These are phyloP conservation scores for Gossypium ekmanianum DNA, from an alignment of 345 rosid species.

Conservation along the genomic window DNA sequence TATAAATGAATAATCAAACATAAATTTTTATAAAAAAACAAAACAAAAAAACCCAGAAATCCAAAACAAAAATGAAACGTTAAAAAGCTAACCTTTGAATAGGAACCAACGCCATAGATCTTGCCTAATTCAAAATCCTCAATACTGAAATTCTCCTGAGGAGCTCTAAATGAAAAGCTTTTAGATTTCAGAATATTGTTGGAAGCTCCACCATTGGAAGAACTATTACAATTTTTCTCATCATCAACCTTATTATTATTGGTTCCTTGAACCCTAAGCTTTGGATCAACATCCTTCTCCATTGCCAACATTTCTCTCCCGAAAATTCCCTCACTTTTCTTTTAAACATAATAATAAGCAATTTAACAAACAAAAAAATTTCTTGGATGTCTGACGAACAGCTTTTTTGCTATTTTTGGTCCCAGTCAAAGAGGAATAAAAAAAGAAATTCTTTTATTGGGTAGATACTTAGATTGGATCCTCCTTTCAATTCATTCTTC, in stretches of 20 bases:
- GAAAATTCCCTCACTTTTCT: conserved; percentile 4
- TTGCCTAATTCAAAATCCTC: conserved; percentile 95
- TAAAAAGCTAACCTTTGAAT: conserved; percentile 65
- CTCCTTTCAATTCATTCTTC: conserved; percentile 26
- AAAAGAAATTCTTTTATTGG: conserved; percentile 12
- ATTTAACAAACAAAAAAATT: too few relatives aligned
- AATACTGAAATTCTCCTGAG: conserved; percentile 87
- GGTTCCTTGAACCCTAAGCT: conserved; percentile 65
- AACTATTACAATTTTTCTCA: conserved; percentile 10
- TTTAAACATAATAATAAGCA: background rate
- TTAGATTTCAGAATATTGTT: conserved; percentile 46
- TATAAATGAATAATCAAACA: background rate
- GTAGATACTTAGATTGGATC: conserved; percentile 29
- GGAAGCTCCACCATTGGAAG: conserved; percentile 23
- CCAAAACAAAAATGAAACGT: background rate
- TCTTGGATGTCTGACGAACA: background rate
- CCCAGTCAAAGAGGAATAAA: conserved; percentile 31
- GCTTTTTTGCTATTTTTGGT: conserved; percentile 28
- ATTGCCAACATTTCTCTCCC: conserved; percentile 63
- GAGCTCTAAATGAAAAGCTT: conserved; percentile 95
- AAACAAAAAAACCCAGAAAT: too few relatives aligned
- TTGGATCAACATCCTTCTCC: conserved; percentile 96
- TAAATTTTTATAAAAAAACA: too few relatives aligned
- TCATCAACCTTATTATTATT: background rate
- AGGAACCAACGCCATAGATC: conserved; percentile 99